Evolutionary conservation across 2,329 filamentous ascomycete species (phyloP), one percentile per base, ranked within the genome.

Genomic region (Aspergillus viridinutans): DNA sequence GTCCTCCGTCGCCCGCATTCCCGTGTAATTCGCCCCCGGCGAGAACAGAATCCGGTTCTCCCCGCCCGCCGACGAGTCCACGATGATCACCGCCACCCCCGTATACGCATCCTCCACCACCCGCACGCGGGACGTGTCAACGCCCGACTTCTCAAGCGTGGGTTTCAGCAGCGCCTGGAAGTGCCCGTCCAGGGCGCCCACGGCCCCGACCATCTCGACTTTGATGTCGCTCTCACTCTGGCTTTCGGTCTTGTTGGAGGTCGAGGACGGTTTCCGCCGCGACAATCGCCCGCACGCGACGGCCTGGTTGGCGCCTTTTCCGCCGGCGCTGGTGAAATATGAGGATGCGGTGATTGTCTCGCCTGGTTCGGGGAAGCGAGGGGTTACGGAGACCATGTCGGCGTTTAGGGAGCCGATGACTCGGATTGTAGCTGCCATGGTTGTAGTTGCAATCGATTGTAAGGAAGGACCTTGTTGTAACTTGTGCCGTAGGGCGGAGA

Each of bases 231-330:
- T 60, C 3, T 60, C 65, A 49, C 60, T 60, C 4, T 61, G 62
- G 20, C 62, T 52, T 6, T 58, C 50, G 54, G 60, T 4, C 10
- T 14, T 32, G 10, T 12, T n/a, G 23, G 61, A 49, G 17, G 59
- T 3, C 25, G 57, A 53, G 48, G 28, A 21, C 38, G 70, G 64
- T 35, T 78, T 79, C 28, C 80, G 69, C 50, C 88, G 83, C 1
- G 90, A 94, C 52, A 95, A 84, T 61, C 93, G 90, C 52, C 88
- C 90, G 76, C 89, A 92, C 25, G 92, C 91, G 55, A 96, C 90
- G 58, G 92, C 92, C 78, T 97, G 93, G 79, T 97, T 97, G 59
- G 92, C 92, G 62, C 93, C 93, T 78, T 99, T 99, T 56, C 94
- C 93, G 67, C 93, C 94, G 29, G 89, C 87, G 47, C 89, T 92